Evolutionary conservation across 2,329 filamentous ascomycete genomes (phyloP).

Genomic region (Westerdykella ornata): DNA sequence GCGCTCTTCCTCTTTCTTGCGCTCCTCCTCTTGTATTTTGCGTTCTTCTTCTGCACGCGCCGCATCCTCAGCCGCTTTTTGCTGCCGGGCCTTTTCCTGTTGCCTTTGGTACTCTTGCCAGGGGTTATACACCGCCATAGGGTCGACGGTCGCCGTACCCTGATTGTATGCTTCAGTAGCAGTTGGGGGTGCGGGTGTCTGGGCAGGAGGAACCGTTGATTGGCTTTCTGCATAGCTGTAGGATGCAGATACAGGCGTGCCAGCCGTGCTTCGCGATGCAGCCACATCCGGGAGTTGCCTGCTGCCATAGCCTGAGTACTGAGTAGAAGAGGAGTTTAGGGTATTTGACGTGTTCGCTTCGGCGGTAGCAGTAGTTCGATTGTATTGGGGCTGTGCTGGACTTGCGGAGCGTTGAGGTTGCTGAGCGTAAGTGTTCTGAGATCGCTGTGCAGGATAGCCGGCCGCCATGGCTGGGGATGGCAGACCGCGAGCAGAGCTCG

Average conservation of each 20-base stretch:
- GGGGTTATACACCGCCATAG: constrained; percentile 49
- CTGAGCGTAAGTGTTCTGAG: constrained; percentile 18
- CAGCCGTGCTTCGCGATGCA: constrained; percentile 8
- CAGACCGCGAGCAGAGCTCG: constrained; percentile 11
- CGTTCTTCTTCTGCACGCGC: constrained; percentile 31
- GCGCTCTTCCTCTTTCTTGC: constrained; percentile 17
- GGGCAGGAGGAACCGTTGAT: constrained; percentile 11
- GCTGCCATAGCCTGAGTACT: constrained; percentile 17
- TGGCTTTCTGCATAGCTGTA: constrained; percentile 18
- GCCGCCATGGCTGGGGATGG: constrained; percentile 20
- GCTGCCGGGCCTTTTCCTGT: constrained; percentile 27
- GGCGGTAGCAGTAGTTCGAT: constrained; percentile 9
- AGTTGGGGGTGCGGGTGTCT: constrained; percentile 3
- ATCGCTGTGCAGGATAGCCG: constrained; percentile 22
- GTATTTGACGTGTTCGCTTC: constrained; percentile 6
- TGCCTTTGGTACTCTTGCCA: constrained; percentile 46
- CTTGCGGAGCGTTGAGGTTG: constrained; percentile 25
- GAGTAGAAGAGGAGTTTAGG: constrained; percentile 9
- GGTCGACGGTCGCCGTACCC: constrained; percentile 45
- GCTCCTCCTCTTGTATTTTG: constrained; percentile 24
- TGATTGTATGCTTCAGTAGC: constrained; percentile 18
- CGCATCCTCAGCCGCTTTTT: constrained; percentile 32
- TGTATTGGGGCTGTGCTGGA: constrained; percentile 24
- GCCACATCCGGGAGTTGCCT: constrained; percentile 21
- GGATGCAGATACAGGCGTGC: constrained; percentile 10